Evolutionary conservation across 805 yeast genomes (phyloP), one percentile per base, ranked within the genome.

Genomic region (Torulaspora indica): DNA sequence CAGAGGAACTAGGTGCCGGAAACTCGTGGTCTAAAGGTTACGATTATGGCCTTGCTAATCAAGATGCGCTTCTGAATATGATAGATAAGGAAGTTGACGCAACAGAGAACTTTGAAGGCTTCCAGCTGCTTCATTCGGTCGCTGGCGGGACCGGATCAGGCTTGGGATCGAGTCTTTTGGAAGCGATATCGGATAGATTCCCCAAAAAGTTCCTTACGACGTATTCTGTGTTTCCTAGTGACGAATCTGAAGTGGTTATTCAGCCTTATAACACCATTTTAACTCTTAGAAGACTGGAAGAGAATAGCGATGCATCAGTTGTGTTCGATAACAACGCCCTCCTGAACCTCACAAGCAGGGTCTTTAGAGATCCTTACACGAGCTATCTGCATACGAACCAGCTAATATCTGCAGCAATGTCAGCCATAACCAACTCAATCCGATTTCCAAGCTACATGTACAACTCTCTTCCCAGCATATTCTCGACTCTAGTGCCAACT

Each of bases 121-220:
- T 93, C 63, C 95, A 89, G 70, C 68, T 93, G 52, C 64, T 90
- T 40, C 98, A 93, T 66, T 85, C 96, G 3, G 95, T 93, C 4
- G 98, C 97, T 0, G 99, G 99, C 29, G 99, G 99, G 31, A 93
- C 98, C 0, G 99, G 99, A 0, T 85, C 96, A 0, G 98, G 99
- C 3, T 78, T 89, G 29, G 98, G 98, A 0, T 85, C 95, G 0
- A 76, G 77, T 45, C 54, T 93, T 35, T 66, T 93, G 30, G 97
- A 93, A 61, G 70, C 79, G 12, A 64, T 95, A 45, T 78, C 79
- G 45, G 98, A 93, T 61, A 70, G 88, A 43, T 91, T 80, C 61
- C 79, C 84, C 40, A 90, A 90, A 63, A 91, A 89, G 58, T 66
- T 93, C 39, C 70, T 86, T 7, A 85, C 85, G 46, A 88, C 98